phyloP scores from a whole-genome alignment of 495 filamentous ascomycete species.

The Hypoxylon intermedium region DNA sequence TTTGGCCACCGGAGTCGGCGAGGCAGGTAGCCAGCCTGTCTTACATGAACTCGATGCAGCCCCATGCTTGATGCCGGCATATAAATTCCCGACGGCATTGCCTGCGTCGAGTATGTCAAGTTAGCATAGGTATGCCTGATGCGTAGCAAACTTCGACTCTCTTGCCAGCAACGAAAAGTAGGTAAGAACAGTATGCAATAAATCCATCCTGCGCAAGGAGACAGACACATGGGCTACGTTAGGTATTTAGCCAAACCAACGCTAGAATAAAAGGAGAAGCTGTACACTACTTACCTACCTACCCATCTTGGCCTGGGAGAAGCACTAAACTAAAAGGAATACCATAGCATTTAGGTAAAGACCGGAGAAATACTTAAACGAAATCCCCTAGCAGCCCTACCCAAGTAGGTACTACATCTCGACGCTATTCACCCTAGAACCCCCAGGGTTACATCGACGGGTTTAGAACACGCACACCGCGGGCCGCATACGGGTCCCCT shows the following conservation, averaged over 20 bases:
- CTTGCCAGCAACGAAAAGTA: too few species aligned
- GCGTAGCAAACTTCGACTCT: not conserved
- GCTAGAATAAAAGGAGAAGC: constrained; percentile 23
- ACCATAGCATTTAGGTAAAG: not conserved
- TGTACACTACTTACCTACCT: not conserved
- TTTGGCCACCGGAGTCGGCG: too few species aligned
- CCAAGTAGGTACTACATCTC: too few species aligned
- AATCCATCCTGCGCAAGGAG: not conserved
- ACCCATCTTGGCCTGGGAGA: constrained; percentile 15
- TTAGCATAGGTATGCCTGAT: not conserved
- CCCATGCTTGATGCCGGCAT: not conserved
- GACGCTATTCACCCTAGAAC: too few species aligned
- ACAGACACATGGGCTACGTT: not conserved
- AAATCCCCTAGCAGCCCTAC: not conserved
- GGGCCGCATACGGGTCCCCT: constrained; percentile 17
- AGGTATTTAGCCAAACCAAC: not conserved
- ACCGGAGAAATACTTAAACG: not conserved
- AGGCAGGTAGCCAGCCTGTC: not conserved
- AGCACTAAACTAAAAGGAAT: constrained; percentile 12
- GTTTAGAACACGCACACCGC: constrained; percentile 2
- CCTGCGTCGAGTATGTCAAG: not conserved
- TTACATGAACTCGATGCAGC: not conserved
- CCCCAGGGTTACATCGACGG: constrained; percentile 24
- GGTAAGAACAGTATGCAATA: too few species aligned
- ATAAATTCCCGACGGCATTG: not conserved